Conservation (phyloP, 2,329 filamentous ascomycete genomes). For the Trichophaea hybrida region DNA sequence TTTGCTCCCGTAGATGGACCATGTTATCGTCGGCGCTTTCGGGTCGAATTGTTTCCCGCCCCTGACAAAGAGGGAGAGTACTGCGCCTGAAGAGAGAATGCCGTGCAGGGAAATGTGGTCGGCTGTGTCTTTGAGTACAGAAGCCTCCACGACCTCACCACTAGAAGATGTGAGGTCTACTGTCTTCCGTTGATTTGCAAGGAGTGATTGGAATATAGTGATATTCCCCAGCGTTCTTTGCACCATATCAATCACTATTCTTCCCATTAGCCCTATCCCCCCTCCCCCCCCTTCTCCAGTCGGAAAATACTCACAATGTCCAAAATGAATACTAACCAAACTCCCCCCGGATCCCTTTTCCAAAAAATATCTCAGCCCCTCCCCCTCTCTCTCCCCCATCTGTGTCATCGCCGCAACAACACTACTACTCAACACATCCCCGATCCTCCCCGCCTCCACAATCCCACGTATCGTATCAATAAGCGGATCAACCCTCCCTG, state of each 20-base stretch:
- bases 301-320: not conserved
- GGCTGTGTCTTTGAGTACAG: not conserved
- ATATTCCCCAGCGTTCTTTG: not conserved
- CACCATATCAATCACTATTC: not conserved
- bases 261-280: not conserved
- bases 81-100: not conserved
- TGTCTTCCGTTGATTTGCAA: not conserved
- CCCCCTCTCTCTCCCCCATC: not conserved
- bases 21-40: not conserved
- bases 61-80: not conserved
- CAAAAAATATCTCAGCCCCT: not conserved
- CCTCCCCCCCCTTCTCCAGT: not conserved
- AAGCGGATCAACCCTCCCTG: constrained; percentile 35
- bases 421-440: constrained; percentile 32
- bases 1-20: not conserved
- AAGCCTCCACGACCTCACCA: not conserved
- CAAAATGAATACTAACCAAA: not conserved
- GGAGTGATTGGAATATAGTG: not conserved
- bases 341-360: not conserved
- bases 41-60: not conserved
- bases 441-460: constrained; percentile 34
- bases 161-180: not conserved
- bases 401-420: constrained; percentile 17
- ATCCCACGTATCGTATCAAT: constrained; percentile 34
- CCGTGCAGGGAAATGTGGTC: not conserved